Conservation (phyloP, 306 rosid genomes). For the Pyrus betulifolia region DNA sequence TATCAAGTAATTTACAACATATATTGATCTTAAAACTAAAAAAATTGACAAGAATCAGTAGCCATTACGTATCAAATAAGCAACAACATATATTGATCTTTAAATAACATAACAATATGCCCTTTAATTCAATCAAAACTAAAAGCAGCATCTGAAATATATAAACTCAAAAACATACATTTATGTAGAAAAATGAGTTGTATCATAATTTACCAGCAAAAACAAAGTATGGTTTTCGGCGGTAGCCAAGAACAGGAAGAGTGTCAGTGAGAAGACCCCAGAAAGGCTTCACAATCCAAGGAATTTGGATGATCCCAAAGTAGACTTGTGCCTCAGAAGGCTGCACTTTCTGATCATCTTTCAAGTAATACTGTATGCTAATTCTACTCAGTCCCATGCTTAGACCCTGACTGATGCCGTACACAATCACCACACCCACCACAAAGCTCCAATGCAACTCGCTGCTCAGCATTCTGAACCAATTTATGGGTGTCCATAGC, state of each 20-base stretch:
- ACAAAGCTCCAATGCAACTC: conserved; percentile 31
- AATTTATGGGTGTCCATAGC: conserved; percentile 9
- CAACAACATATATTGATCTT: neutral
- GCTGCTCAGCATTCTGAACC: conserved; percentile 22
- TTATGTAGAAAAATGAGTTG: neutral
- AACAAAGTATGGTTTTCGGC: conserved; percentile 23
- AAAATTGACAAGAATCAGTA: no score
- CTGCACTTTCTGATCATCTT: conserved; percentile 28
- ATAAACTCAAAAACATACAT: neutral
- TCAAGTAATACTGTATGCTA: conserved; percentile 22
- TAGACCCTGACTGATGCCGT: conserved; percentile 29
- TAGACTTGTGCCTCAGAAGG: conserved; percentile 28
- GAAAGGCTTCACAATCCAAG: conserved; percentile 21
- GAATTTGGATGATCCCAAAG: conserved; percentile 18
- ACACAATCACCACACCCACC: conserved; percentile 17
- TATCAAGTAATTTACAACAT: neutral
- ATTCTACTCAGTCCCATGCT: conserved; percentile 17
- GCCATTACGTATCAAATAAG: neutral
- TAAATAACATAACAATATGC: neutral
- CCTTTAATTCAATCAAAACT: neutral
- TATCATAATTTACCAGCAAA: conserved; percentile 20
- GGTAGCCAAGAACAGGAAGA: conserved; percentile 21
- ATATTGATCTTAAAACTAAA: neutral
- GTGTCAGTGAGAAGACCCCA: conserved; percentile 30
- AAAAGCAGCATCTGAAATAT: neutral